A percentile compares a stretch with the other conserved stretches of the same genome.
Conservation (phyloP, 495 filamentous ascomycete species). For the Xylaria curta region DNA sequence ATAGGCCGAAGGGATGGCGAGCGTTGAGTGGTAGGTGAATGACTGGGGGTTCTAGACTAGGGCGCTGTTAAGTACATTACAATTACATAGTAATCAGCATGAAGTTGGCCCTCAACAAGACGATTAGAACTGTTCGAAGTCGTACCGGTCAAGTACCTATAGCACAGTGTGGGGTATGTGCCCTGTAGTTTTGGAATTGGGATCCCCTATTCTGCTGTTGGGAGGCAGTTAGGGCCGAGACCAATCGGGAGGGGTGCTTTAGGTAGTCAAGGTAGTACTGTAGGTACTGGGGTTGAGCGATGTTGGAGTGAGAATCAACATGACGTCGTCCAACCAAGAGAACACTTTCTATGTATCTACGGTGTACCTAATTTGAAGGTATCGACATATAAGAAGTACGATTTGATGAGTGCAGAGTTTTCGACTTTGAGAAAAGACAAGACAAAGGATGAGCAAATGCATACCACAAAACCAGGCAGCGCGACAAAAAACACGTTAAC, state of each 20-base stretch:
- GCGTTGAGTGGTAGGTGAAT: neutral
- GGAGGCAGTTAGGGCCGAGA: neutral
- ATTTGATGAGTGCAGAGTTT: neutral
- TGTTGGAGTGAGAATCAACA: neutral
- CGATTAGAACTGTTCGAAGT: neutral
- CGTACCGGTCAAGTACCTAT: neutral
- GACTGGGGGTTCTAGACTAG: neutral
- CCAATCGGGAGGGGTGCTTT: neutral
- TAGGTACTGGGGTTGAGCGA: neutral
- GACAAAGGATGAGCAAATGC: neutral
- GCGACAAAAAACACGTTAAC: neutral
- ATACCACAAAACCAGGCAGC: neutral
- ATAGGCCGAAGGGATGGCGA: slow-evolving; percentile 11
- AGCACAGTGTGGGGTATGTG: slow-evolving; percentile 6
- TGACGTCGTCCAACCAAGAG: neutral
- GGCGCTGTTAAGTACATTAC: neutral
- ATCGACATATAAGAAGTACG: neutral
- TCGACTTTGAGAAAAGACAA: neutral
- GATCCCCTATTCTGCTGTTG: slow-evolving; percentile 11
- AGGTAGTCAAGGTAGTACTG: no score
- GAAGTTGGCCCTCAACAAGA: neutral
- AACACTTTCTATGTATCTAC: neutral
- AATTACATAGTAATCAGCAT: neutral
- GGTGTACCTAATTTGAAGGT: neutral
- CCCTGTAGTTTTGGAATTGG: neutral